Percentiles rank a stretch among this genome's conserved stretches.
phyloP scores from a whole-genome alignment of 257 asterid genomes.

The Solanum medicagineum region DNA sequence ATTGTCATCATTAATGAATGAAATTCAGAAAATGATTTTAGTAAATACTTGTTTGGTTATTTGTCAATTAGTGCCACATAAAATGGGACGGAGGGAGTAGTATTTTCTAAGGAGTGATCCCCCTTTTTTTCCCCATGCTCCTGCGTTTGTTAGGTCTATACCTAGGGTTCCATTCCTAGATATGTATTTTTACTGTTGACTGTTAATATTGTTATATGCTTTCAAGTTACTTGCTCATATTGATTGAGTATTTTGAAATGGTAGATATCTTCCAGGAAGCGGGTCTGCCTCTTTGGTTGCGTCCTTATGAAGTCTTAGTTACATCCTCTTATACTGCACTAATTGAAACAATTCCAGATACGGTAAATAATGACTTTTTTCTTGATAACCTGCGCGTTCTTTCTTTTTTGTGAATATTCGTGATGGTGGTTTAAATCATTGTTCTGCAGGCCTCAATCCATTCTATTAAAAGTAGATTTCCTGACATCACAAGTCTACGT shows the following conservation, averaged over 20 bases:
- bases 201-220: not conserved
- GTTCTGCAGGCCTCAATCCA: conserved; percentile 79
- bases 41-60: not conserved
- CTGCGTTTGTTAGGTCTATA: not conserved
- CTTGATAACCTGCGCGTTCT: not conserved
- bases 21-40: not conserved
- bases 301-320: conserved; percentile 94
- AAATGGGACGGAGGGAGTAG: not conserved
- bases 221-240: not conserved
- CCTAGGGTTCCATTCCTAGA: not conserved
- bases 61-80: not conserved
- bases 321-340: conserved; percentile 96
- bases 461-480: conserved; percentile 90
- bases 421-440: not conserved
- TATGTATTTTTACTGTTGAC: not conserved
- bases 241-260: conserved; percentile 21
- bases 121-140: not conserved
- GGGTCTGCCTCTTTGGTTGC: conserved; percentile 98
- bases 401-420: not conserved
- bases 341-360: conserved; percentile 97
- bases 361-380: conserved; percentile 34
- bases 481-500: conserved; percentile 70
- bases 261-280: conserved; percentile 99
- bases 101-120: not conserved
- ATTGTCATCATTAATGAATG: not conserved